Evolutionary conservation across 169 alveolate genomes (phyloP), one percentile per base, ranked within the genome.

Genomic region (Plasmodium billcollinsi): DNA sequence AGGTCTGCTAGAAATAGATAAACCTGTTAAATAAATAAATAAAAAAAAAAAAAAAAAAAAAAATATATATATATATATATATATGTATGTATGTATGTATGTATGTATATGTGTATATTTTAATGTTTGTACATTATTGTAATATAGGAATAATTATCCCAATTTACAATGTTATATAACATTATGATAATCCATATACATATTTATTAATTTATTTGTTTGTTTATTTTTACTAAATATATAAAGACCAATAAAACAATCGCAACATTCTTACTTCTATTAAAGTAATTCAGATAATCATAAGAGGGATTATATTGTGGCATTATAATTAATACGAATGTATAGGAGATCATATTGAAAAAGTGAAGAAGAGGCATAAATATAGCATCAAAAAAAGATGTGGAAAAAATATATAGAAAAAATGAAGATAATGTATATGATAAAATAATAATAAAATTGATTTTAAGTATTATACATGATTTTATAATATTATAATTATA

Each of bases 381-480:
- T 18, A 78, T 14, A 11, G 72, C 89, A 65, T 78, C 89, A 61
- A 78, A 66, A 11, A 65, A 6, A 21, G 89, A 78, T 18, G 71
- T 52, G 9, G 56, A 20, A 26, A 78, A 15, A 12, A 63, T 12
- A 59, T 78, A 65, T 2, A 78, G 15, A 11, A 78, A 7, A 58
- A 78, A 26, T 8, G 58, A 45, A 21, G 63, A 78, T 8, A 78
- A 26, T 1, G 71, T 14, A 66, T 78, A 78, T 0, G 29, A 56
- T 3, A 52, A n/a, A 66, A 78, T 78, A 43, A 78, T 66, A 14
- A 78, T 24, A 9, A 43, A 65, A 66, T 26, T 65, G 15, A 66
- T 78, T 14, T 70, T 26, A 43, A 78, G 78, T 11, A 78, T 63
- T 43, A 69, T 18, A 70, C 65, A 78, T 52, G 71, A 50, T 2